A percentile compares a stretch with the other conserved stretches of the same genome.
Conservation (phyloP, 2,329 filamentous ascomycete genomes). For the Stagonosporopsis vannaccii region DNA sequence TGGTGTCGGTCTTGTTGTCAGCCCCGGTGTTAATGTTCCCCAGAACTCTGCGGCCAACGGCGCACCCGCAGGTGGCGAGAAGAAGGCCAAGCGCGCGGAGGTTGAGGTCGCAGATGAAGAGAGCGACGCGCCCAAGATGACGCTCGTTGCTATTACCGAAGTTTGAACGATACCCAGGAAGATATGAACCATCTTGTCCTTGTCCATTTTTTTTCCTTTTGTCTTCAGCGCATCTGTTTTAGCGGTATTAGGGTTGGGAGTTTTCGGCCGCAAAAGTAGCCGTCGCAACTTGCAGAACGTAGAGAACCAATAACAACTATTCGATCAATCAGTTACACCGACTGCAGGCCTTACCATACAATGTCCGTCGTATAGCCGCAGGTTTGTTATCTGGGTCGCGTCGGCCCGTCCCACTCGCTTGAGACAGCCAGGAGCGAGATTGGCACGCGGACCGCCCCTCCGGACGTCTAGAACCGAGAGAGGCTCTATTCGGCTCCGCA, state of each 20-base stretch:
- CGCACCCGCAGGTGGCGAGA: constrained; percentile 19
- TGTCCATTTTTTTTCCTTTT: constrained; percentile 4
- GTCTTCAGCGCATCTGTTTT: constrained; percentile 5
- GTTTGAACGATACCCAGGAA: constrained; percentile 31
- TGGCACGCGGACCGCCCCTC: constrained; percentile 7
- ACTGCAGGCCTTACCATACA: too few relatives aligned
- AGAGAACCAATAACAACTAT: constrained; percentile 10
- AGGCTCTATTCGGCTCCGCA: constrained; percentile 5
- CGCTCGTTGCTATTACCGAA: constrained; percentile 50
- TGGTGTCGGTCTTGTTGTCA: constrained; percentile 51
- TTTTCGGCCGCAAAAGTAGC: constrained; percentile 4
- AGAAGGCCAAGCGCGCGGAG: constrained; percentile 37
- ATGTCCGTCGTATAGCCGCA: not conserved
- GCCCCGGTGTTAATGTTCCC: constrained; percentile 50
- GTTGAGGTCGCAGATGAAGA: constrained; percentile 44
- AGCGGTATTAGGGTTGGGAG: constrained; percentile 13
- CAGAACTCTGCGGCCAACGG: constrained; percentile 49
- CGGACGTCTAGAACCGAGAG: not conserved
- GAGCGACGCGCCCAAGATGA: constrained; percentile 47
- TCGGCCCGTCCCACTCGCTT: constrained; percentile 9
- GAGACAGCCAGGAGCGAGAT: not conserved
- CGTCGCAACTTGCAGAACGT: not conserved
- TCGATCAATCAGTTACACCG: not conserved
- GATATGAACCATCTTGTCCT: constrained; percentile 1
- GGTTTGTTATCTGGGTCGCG: not conserved